Percentiles rank a stretch among this genome's conserved stretches.
Conservation (phyloP, 106 monocot genomes). For the Agapanthus africanus region DNA sequence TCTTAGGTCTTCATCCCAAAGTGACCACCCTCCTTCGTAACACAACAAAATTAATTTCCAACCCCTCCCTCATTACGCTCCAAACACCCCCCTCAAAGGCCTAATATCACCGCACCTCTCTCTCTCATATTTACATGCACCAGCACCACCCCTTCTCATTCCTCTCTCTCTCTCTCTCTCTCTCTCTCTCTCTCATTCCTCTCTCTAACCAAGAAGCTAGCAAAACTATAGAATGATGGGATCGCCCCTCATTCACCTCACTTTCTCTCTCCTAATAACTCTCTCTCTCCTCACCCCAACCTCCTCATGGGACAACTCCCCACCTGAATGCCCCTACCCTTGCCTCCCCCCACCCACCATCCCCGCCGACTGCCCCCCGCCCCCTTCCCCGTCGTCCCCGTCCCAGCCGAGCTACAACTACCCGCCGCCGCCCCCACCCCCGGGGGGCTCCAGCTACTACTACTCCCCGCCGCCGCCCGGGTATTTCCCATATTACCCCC, state of each 20-base stretch:
- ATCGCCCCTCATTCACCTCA: conserved; percentile 3
- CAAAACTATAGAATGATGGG: not conserved
- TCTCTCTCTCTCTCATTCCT: too few relatives aligned
- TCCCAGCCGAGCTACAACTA: not conserved
- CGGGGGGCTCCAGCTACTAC: conserved; percentile 15
- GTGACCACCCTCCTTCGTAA: not conserved
- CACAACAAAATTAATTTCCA: not conserved
- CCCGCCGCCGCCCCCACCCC: conserved; percentile 17
- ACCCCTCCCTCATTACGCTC: not conserved
- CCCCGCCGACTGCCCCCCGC: conserved; percentile 17
- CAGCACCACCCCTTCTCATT: too few relatives aligned
- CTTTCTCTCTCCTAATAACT: too few relatives aligned
- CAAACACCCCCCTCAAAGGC: not conserved
- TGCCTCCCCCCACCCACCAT: conserved; percentile 39
- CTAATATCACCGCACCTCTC: not conserved
- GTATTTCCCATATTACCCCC: conserved; percentile 27
- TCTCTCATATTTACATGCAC: not conserved
- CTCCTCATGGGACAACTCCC: conserved; percentile 16
- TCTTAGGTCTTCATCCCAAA: not conserved
- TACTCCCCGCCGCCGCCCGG: conserved; percentile 31
- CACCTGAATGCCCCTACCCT: conserved; percentile 42
- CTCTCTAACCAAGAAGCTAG: too few relatives aligned
- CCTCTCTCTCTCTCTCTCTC: too few relatives aligned
- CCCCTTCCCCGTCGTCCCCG: conserved; percentile 6
- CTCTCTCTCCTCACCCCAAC: not conserved